Evolutionary conservation across 139 green algal genomes (phyloP), one percentile per base, ranked within the genome.

Genomic region (Spirogloea muscicola): DNA sequence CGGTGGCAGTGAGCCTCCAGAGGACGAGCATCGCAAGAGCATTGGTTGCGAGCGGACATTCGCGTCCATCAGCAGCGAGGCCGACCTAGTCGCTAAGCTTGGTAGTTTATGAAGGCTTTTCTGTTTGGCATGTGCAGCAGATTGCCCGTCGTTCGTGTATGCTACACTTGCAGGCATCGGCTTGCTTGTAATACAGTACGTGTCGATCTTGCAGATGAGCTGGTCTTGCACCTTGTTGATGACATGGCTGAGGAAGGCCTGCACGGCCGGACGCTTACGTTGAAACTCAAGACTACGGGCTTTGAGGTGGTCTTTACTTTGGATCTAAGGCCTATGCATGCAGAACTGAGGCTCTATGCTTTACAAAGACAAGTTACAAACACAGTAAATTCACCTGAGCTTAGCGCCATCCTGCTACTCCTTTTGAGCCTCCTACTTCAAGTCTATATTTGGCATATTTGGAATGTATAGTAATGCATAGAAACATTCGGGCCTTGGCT

Each of bases 41-140:
- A 74, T 87, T 3, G 76, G 59, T 52, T 51, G 39, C 31, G 83
- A 87, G 71, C 82, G 83, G 55, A 87, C 83, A 16, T 88, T 87
- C 42, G 10, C 21, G 3, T 13, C 76, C 3, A 76, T 80, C 51
- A 51, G 46, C 37, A 46, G 9, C 3, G 55, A 69, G 18, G 21
- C 25, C 2, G 31, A 29, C 43, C 72, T 82, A 37, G 7, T 49
- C 7, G 25, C n/a, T 13, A 82, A 82, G 48, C 68, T 82, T n/a
- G 49, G 73, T 81, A n/a, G n/a, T n/a, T n/a, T n/a, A n/a, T n/a
- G n/a, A n/a, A n/a, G n/a, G n/a, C n/a, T n/a, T n/a, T n/a, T n/a
- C n/a, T n/a, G n/a, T n/a, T n/a, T n/a, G n/a, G n/a, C n/a, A n/a
- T n/a, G n/a, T n/a, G n/a, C n/a, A n/a, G n/a, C n/a, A n/a, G n/a